Percentiles rank a stretch among this genome's conserved stretches.
Evolutionary conservation across 1,284 basidiomycete species (phyloP).

Genomic region (Trichosporon sp.): DNA sequence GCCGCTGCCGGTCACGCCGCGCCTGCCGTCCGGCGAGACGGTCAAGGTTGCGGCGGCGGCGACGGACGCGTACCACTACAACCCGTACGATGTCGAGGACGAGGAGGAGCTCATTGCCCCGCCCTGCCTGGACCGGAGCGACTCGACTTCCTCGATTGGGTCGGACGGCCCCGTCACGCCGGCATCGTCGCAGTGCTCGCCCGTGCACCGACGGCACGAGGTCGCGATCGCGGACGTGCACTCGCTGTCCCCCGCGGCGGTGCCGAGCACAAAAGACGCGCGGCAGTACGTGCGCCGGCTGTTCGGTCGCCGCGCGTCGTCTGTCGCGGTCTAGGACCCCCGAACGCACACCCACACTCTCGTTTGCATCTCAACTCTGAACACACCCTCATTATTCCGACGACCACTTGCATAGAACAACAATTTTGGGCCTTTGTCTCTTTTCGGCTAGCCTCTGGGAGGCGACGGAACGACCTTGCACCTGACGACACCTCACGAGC

Average conservation of each 20-base stretch:
- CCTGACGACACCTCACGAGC: no score
- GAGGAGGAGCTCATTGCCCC: conserved; percentile 24
- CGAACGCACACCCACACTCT: not conserved
- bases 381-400: not conserved
- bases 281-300: conserved; percentile 1
- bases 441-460: no score
- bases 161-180: conserved; percentile 42
- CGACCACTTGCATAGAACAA: not conserved
- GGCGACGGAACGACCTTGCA: no score
- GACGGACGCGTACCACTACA: conserved; percentile 10
- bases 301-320: not conserved
- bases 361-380: no score
- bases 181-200: conserved; percentile 2
- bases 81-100: conserved; percentile 7
- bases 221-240: not conserved
- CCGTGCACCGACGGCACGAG: not conserved
- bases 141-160: conserved; percentile 47
- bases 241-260: conserved; percentile 2
- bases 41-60: conserved; percentile 15
- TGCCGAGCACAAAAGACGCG: not conserved
- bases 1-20: conserved; percentile 35
- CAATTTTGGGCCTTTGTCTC: no score
- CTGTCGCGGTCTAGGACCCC: not conserved
- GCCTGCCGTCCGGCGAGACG: conserved; percentile 17
- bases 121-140: conserved; percentile 48